Evolutionary conservation across 129 eudicot species (phyloP), one percentile per base, ranked within the genome.

Genomic region (Flaveria linearis): DNA sequence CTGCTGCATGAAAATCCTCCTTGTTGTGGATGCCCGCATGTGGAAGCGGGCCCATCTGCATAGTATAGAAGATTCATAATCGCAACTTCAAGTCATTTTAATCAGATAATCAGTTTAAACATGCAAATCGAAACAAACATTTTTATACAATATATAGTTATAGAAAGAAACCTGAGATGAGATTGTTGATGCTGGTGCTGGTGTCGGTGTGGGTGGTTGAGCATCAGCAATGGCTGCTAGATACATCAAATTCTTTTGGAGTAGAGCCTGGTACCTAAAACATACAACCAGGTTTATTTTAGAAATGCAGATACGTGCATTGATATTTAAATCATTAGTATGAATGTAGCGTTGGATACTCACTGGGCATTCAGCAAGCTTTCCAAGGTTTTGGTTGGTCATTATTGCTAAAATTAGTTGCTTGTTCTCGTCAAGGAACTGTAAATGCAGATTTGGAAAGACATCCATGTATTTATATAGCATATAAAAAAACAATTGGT

Each of bases 321-420:
- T 9, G 30, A 47, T 5, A 17, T 18, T 33, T 7, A 43, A 3
- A 9, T 73, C 23, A 9, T 64, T 39, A 46, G 20, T 56, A 43
- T 64, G 41, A 33, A 30, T 46, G 68, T n/a, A 41, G 20, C 51
- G 69, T 67, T 45, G 42, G 53, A 65, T 68, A 88, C 95, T 90
- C 80, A 92, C 98, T 90, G 98, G 26, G 98, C 98, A 92, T 76
- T 92, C 98, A 7, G 92, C 88, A 77, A 92, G 98, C 77, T 92
- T 92, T 43, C 98, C 98, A 36, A 90, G 96, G 72, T 90, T 92
- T 75, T 92, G 98, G 80, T 92, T 88, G 73, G 87, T 95, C 94
- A 92, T 75, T 49, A 92, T 92, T 47, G 95, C 96, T 81, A 92
- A 81, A 43, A 92, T 90, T 85, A 92, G 49, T 83, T 88, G 92